Evolutionary conservation across 106 monocot genomes (phyloP), one percentile per base, ranked within the genome.

Genomic region (Amphibolis antarctica): DNA sequence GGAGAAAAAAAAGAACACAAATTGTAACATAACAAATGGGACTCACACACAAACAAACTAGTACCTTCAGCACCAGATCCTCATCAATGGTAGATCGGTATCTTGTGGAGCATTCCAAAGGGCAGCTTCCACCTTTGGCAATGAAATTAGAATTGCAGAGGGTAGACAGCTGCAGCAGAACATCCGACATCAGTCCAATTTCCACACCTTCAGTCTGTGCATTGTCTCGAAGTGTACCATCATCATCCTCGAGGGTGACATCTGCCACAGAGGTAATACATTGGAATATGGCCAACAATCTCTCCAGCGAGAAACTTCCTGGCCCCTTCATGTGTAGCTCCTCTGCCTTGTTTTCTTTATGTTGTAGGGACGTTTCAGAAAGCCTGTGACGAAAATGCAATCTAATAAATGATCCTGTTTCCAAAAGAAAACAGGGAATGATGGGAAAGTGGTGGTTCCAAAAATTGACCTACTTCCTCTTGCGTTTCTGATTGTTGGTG

Each of bases 81-180:
- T 98, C 91, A 65, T 91, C 80, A 43, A 91, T 64, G 11, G 64
- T 80, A 52, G 78, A 98, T 9, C 87, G 79, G 55, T 91, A 91
- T 69, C 98, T 82, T 47, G 69, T 75, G 4, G 87, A 87, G n/a
- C 86, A 86, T 48, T 98, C 98, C 56, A 98, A 68, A 36, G 84
- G 87, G 53, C 80, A 98, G 63, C 79, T 83, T 30, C 80, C 66
- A 55, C 78, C 76, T 75, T 83, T 98, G 55, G 65, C 59, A 44
- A 98, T 59, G 67, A 87, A 87, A 71, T 88, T 91, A 30, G 91
- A 83, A 79, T 88, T 85, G 82, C 86, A 98, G 17, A 98, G 80
- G 62, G 87, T 81, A 61, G 91, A 87, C 44, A 98, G 54, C 60
- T 98, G 91, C 76, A 91, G 63, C 28, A 98, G 56, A 63, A 81